phyloP scores from a whole-genome alignment of 2,329 filamentous ascomycete genomes.

The Fusarium sp. region DNA sequence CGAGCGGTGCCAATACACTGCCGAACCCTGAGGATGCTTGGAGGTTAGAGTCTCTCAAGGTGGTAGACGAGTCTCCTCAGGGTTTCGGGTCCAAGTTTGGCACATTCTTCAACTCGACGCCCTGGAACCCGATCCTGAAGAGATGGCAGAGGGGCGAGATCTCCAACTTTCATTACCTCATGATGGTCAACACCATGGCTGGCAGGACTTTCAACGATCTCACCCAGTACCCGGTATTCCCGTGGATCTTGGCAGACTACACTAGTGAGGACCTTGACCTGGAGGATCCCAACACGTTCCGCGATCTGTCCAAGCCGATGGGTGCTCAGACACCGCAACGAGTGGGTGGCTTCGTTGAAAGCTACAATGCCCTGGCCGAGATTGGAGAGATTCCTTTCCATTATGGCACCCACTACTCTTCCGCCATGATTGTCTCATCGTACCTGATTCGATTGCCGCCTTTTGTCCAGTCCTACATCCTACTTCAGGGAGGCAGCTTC shows the following conservation, averaged over 20 bases:
- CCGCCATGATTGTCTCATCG: constrained; percentile 97
- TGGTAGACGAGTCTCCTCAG: constrained; percentile 69
- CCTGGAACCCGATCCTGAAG: constrained; percentile 86
- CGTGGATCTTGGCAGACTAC: constrained; percentile 97
- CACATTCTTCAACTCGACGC: constrained; percentile 87
- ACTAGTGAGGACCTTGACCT: constrained; percentile 93
- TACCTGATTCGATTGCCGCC: constrained; percentile 95
- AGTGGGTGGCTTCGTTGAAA: constrained; percentile 82
- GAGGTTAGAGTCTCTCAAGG: constrained; percentile 87
- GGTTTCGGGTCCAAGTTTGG: constrained; percentile 88
- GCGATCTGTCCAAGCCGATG: constrained; percentile 96
- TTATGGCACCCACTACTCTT: constrained; percentile 98
- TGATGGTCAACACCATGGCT: constrained; percentile 98
- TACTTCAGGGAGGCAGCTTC: constrained; percentile 95
- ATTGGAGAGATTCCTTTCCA: constrained; percentile 96
- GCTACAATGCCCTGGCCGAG: constrained; percentile 89
- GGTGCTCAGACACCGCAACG: constrained; percentile 85
- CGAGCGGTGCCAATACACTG: constrained; percentile 74
- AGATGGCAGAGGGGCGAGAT: constrained; percentile 95
- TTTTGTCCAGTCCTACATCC: constrained; percentile 94
- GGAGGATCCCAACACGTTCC: constrained; percentile 84
- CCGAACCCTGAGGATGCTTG: constrained; percentile 88
- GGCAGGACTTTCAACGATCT: constrained; percentile 97
- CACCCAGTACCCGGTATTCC: constrained; percentile 98
- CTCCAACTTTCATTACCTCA: constrained; percentile 98